Percentiles rank a stretch among this genome's conserved stretches.
Conservation (phyloP, 306 rosid species). For the Sindora glabra region DNA sequence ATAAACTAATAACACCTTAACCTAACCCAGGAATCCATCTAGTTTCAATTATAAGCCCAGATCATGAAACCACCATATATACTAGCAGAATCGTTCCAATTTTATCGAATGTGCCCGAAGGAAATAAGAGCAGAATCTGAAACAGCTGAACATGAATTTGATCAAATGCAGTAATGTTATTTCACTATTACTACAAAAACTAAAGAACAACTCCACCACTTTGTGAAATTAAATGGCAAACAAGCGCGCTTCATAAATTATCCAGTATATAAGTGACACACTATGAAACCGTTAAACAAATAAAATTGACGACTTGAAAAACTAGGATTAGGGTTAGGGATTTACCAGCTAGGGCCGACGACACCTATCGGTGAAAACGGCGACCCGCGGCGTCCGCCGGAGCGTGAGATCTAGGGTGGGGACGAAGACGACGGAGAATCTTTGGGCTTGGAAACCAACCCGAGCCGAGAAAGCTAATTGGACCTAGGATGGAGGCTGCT, state of each 20-base stretch:
- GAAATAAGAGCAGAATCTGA: too few species aligned
- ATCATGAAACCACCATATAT: conserved; percentile 8
- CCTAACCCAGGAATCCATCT: conserved; percentile 18
- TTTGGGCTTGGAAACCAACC: conserved; percentile 84
- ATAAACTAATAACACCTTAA: not conserved
- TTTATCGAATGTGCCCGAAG: too few species aligned
- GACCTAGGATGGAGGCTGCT: conserved; percentile 38
- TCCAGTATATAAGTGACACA: too few species aligned
- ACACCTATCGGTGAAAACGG: not conserved
- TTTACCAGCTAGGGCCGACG: conserved; percentile 17
- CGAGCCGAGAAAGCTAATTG: conserved; percentile 78
- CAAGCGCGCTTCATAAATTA: too few species aligned
- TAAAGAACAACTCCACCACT: not conserved
- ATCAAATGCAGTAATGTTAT: not conserved
- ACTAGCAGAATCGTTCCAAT: not conserved
- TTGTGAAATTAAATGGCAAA: not conserved
- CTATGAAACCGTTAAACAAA: too few species aligned
- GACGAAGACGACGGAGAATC: conserved; percentile 33
- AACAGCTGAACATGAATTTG: not conserved
- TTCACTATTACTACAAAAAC: not conserved
- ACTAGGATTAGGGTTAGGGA: conserved; percentile 12
- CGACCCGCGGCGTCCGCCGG: conserved; percentile 22
- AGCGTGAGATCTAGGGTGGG: conserved; percentile 66
- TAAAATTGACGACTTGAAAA: too few species aligned
- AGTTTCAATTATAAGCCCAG: conserved; percentile 29